A percentile compares a stretch with the other conserved stretches of the same genome.
These are phyloP conservation scores for Wallacemonas rigidus DNA, from an alignment of 208 protist genomes.

Conservation along the genomic window DNA sequence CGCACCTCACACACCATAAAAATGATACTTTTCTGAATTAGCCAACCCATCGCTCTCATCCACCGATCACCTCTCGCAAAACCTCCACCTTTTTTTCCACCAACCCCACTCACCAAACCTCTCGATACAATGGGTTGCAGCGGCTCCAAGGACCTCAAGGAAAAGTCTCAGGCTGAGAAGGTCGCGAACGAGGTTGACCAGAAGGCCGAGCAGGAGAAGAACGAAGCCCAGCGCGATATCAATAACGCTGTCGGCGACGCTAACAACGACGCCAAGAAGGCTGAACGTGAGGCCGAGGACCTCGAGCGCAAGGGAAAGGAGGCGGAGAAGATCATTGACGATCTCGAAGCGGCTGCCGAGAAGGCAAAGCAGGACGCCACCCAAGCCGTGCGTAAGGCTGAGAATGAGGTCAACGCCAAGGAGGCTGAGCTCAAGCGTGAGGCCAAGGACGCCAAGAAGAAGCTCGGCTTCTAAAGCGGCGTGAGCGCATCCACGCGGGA, in stretches of 20 bases:
- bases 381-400: conserved; percentile 20
- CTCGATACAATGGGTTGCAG: conserved; percentile 20
- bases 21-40: not conserved
- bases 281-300: conserved; percentile 1
- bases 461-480: conserved; percentile 6
- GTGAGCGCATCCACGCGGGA: not conserved
- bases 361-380: conserved; percentile 14
- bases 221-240: conserved; percentile 7
- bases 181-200: conserved; percentile 11
- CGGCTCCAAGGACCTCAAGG: conserved; percentile 1
- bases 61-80: not conserved
- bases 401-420: conserved; percentile 24
- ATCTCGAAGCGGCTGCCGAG: conserved; percentile 6
- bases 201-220: conserved; percentile 15
- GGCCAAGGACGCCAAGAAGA: conserved; percentile 25
- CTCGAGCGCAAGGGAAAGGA: conserved; percentile 14
- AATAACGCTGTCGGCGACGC: conserved; percentile 20
- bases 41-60: too few relatives aligned
- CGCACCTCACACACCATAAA: not conserved
- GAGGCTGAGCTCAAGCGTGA: conserved; percentile 18
- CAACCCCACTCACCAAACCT: conserved; percentile 2
- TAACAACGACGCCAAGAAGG: conserved; percentile 11
- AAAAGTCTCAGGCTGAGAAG: conserved; percentile 19
- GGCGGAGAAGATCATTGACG: conserved; percentile 10
- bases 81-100: not conserved